Percentiles rank a stretch among this genome's conserved stretches.
Evolutionary conservation across 2,329 filamentous ascomycete genomes (phyloP).

Genomic region (Pseudofabraea citricarpa): DNA sequence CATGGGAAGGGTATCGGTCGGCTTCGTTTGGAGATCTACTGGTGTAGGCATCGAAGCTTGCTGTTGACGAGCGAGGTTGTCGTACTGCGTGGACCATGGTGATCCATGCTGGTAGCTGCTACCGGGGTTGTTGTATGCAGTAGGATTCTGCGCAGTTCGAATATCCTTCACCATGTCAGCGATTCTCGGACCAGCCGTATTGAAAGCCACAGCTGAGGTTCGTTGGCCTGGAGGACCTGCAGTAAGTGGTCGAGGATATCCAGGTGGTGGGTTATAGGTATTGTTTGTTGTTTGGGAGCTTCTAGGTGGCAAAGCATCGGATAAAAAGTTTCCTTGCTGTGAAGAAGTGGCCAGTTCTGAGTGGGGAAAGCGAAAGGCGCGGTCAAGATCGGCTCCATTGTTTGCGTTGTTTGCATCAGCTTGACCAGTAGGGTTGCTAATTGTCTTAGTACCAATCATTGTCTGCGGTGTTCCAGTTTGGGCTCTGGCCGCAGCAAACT

Average conservation of each 20-base stretch:
- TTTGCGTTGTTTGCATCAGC: neutral
- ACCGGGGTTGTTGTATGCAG: neutral
- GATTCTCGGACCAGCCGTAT: conserved; percentile 5
- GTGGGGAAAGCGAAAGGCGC: conserved; percentile 20
- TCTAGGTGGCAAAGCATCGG: conserved; percentile 17
- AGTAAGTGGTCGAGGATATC: conserved; percentile 28
- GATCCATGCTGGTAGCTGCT: too few species aligned
- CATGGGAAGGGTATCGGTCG: conserved; percentile 21
- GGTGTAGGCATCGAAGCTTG: neutral
- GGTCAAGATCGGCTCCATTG: conserved; percentile 14
- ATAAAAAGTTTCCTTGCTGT: neutral
- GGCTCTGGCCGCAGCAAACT: conserved; percentile 17
- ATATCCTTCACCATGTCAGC: too few species aligned
- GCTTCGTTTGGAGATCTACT: neutral
- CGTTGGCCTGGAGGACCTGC: conserved; percentile 29
- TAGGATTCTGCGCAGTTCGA: conserved; percentile 6
- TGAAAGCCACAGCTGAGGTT: conserved; percentile 8
- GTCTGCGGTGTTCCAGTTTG: neutral
- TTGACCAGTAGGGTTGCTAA: neutral
- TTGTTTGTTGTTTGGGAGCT: conserved; percentile 4
- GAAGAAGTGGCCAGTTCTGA: conserved; percentile 7
- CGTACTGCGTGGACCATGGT: neutral
- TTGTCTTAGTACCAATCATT: neutral
- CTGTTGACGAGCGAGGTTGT: neutral
- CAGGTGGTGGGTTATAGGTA: conserved; percentile 4